A percentile compares a stretch with the other conserved stretches of the same genome.
Conservation (phyloP, 371 early-diverging fungal genomes). For the Mucor circinelloides region DNA sequence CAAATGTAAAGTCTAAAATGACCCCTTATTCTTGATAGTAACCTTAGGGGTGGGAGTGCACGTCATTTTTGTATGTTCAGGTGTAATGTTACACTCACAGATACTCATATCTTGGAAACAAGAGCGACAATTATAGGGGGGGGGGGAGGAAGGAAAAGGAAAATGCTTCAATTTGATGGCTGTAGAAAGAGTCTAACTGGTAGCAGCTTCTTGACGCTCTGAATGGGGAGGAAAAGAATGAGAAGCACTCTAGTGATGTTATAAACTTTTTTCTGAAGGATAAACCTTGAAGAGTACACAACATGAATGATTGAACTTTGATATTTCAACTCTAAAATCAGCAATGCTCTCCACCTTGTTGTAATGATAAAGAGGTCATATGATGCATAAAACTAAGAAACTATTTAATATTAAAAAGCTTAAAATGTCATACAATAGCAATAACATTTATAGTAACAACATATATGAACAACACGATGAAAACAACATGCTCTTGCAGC, state of each 20-base stretch:
- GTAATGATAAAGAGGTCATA: background rate
- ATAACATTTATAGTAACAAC: background rate
- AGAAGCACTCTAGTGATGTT: background rate
- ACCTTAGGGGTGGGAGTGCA: background rate
- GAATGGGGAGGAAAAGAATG: background rate
- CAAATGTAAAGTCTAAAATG: background rate
- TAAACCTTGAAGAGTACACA: slow-evolving; percentile 5
- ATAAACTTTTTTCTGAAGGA: background rate
- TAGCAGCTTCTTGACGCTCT: background rate
- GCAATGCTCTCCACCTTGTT: background rate
- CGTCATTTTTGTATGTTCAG: background rate
- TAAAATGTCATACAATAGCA: background rate
- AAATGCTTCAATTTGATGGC: background rate
- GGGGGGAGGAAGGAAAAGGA: background rate
- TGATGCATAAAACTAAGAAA: background rate
- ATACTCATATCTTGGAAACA: background rate
- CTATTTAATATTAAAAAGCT: background rate
- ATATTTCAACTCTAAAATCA: background rate
- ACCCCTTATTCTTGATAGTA: background rate
- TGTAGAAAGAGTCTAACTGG: background rate
- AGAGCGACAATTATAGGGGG: background rate
- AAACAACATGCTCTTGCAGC: background rate
- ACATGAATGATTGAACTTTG: background rate
- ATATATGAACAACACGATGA: background rate
- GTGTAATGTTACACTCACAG: background rate